Evolutionary conservation across 1,284 basidiomycete genomes (phyloP).

Genomic region (Coriolopsis trogii): DNA sequence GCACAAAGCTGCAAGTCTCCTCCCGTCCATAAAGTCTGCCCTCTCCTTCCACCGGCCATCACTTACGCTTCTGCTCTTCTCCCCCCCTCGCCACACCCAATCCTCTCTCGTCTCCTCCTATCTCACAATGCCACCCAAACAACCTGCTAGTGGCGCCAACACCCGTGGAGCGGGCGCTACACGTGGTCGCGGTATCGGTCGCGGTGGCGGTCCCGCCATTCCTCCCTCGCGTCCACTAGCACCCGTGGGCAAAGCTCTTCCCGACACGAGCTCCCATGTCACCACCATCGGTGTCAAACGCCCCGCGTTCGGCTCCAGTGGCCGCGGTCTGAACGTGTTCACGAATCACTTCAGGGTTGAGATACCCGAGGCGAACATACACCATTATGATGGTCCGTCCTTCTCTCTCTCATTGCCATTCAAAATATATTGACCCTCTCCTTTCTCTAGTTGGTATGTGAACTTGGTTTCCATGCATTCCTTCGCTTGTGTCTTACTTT

Average conservation of each 20-base stretch:
- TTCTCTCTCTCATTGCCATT: background rate
- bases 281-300: conserved; percentile 64
- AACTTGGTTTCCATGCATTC: background rate
- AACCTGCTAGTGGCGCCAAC: conserved; percentile 26
- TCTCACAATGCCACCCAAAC: conserved; percentile 42
- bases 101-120: background rate
- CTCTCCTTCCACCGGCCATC: conserved; percentile 7
- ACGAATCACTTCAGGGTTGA: conserved; percentile 68
- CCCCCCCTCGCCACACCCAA: background rate
- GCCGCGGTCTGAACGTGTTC: conserved; percentile 51
- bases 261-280: conserved; percentile 44
- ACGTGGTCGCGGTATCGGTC: conserved; percentile 7
- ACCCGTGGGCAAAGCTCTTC: conserved; percentile 20
- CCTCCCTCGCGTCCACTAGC: too few relatives aligned
- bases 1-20: conserved; percentile 15
- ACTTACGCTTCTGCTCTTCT: background rate
- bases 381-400: conserved; percentile 73
- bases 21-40: conserved; percentile 18
- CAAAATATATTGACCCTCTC: background rate
- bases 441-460: conserved; percentile 58
- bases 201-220: conserved; percentile 25
- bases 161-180: conserved; percentile 15
- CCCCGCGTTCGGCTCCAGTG: conserved; percentile 60
- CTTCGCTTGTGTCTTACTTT: conserved; percentile 7
- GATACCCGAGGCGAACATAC: conserved; percentile 62